A percentile compares a stretch with the other conserved stretches of the same genome.
Conservation (phyloP, 2,329 filamentous ascomycete species). For the Microsporum ferrugineum region DNA sequence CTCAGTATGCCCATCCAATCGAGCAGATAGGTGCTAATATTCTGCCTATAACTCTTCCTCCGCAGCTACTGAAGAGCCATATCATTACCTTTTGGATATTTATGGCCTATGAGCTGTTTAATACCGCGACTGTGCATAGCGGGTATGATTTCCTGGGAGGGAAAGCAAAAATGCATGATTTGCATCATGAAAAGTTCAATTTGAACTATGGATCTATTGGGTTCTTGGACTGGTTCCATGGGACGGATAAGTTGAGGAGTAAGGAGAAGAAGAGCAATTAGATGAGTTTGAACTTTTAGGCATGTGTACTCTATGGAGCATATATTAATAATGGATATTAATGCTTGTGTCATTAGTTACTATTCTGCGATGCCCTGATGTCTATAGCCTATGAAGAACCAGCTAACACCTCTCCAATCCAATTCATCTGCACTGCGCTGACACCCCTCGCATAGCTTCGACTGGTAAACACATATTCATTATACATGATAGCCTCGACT, state of each 20-base stretch:
- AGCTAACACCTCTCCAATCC: slow-evolving; percentile 44
- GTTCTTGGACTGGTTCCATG: slow-evolving; percentile 46
- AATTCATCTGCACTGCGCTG: slow-evolving; percentile 51
- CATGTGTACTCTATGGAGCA: no score
- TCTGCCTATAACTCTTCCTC: slow-evolving; percentile 42
- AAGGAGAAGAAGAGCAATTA: slow-evolving; percentile 1
- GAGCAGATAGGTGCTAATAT: slow-evolving; percentile 46
- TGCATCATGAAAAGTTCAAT: slow-evolving; percentile 47
- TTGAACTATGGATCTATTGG: slow-evolving; percentile 45
- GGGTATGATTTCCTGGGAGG: slow-evolving; percentile 47
- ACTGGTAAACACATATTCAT: slow-evolving; percentile 55
- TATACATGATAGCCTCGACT: slow-evolving; percentile 53
- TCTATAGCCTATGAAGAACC: neutral
- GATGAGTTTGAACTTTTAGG: neutral
- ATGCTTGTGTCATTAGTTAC: no score
- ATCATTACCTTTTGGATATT: slow-evolving; percentile 45
- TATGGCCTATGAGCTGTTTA: slow-evolving; percentile 38
- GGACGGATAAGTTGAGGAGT: slow-evolving; percentile 25
- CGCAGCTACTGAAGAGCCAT: slow-evolving; percentile 38
- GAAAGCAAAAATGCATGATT: slow-evolving; percentile 43
- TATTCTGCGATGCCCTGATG: neutral
- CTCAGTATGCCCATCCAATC: slow-evolving; percentile 47
- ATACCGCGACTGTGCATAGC: slow-evolving; percentile 46
- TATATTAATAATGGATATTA: no score
- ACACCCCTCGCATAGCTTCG: slow-evolving; percentile 52